A percentile compares a stretch with the other conserved stretches of the same genome.
Conservation (phyloP, 2,329 filamentous ascomycete genomes). For the Myriosclerotinia duriaeana region DNA sequence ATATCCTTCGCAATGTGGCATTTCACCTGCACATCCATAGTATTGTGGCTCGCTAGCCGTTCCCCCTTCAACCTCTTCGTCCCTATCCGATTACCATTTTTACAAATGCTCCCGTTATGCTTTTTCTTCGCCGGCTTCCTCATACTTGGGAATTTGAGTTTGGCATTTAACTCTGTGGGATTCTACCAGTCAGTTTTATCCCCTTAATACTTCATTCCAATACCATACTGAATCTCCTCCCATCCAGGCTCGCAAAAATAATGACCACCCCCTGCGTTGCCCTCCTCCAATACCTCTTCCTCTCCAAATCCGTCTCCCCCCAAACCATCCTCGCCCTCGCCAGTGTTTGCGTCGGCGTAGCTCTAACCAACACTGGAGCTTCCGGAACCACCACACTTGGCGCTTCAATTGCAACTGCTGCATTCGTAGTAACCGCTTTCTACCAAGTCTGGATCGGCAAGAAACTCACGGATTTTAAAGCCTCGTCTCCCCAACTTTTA, state of each 20-base stretch:
- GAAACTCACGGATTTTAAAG: slow-evolving; percentile 48
- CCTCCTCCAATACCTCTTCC: slow-evolving; percentile 47
- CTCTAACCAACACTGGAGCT: slow-evolving; percentile 45
- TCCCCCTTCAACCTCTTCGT: slow-evolving; percentile 48
- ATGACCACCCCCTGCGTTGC: slow-evolving; percentile 50
- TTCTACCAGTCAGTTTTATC: slow-evolving; percentile 45
- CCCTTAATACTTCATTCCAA: neutral
- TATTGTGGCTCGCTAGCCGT: slow-evolving; percentile 46
- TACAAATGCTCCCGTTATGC: slow-evolving; percentile 48
- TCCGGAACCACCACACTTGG: slow-evolving; percentile 45
- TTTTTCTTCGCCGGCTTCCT: slow-evolving; percentile 49
- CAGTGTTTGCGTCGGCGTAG: slow-evolving; percentile 47
- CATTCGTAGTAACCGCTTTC: slow-evolving; percentile 48
- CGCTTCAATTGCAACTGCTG: slow-evolving; percentile 45
- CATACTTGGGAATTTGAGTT: slow-evolving; percentile 47
- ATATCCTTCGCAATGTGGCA: slow-evolving; percentile 51
- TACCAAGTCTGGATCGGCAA: slow-evolving; percentile 52
- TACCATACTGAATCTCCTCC: neutral
- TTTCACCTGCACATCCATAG: slow-evolving; percentile 47
- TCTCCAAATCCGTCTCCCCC: slow-evolving; percentile 45
- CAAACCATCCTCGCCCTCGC: slow-evolving; percentile 46
- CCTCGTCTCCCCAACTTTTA: slow-evolving; percentile 47
- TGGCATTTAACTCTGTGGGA: slow-evolving; percentile 49
- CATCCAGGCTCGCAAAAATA: slow-evolving; percentile 46
- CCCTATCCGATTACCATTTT: slow-evolving; percentile 45